Percentiles rank a stretch among this genome's conserved stretches.
Evolutionary conservation across 768 basidiomycete genomes (phyloP).

Genomic region (Lentinula aciculospora): DNA sequence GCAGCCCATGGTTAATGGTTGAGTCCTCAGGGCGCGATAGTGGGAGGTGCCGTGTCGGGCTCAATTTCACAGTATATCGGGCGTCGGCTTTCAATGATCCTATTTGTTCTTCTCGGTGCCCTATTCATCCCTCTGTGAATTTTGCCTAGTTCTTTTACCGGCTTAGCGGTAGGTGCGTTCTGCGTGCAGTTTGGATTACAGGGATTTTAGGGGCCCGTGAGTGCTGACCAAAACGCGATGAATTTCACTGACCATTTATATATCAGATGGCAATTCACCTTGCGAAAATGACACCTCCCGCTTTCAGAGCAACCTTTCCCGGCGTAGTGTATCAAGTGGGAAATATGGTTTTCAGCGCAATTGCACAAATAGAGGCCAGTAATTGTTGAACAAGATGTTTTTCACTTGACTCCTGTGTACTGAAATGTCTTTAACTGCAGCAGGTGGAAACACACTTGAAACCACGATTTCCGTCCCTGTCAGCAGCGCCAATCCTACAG

Average conservation of each 20-base stretch:
- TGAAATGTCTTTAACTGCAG: neutral
- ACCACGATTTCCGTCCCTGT: slow-evolving; percentile 21
- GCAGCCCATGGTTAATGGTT: no score
- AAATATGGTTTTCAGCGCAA: slow-evolving; percentile 55
- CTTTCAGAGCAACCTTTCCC: slow-evolving; percentile 66
- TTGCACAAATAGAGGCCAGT: slow-evolving; percentile 54
- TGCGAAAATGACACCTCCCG: slow-evolving; percentile 62
- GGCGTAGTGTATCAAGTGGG: slow-evolving; percentile 63
- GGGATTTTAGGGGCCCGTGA: slow-evolving; percentile 64
- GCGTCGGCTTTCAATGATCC: slow-evolving; percentile 53
- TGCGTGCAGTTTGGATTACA: slow-evolving; percentile 67
- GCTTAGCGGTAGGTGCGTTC: slow-evolving; percentile 65
- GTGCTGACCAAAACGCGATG: slow-evolving; percentile 15
- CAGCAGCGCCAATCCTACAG: slow-evolving; percentile 14
- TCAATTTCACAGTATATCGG: slow-evolving; percentile 52
- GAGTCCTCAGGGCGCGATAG: slow-evolving; percentile 15
- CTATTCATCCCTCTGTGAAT: slow-evolving; percentile 65
- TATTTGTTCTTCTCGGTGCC: slow-evolving; percentile 33
- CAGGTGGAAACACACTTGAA: slow-evolving; percentile 33
- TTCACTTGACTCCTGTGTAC: slow-evolving; percentile 10
- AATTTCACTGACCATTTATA: neutral
- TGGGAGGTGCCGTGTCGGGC: slow-evolving; percentile 53
- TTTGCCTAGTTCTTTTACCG: slow-evolving; percentile 47
- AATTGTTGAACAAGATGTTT: no score
- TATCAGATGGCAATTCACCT: slow-evolving; percentile 56